Conservation (phyloP, 768 basidiomycete genomes). For the Holtermannia corniformis region DNA sequence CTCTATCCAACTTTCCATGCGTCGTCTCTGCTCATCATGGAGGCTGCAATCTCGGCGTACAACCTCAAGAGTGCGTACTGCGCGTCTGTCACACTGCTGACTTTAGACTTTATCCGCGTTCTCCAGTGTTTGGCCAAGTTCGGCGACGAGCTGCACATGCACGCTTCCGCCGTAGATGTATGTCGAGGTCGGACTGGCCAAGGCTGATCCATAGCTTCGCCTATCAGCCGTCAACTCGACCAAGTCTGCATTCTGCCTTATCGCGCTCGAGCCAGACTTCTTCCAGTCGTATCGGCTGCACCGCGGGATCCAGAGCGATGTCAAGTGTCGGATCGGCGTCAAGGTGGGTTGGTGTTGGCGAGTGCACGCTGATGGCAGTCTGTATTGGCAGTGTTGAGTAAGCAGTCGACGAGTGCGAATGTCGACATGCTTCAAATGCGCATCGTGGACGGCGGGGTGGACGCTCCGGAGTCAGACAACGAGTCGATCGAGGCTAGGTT, state of each 20-base stretch:
- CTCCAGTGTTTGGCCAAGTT: constrained; percentile 38
- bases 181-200: constrained; percentile 1
- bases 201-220: background rate
- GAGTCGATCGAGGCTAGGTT: constrained; percentile 19
- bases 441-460: constrained; percentile 11
- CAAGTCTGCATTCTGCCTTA: constrained; percentile 36
- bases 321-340: constrained; percentile 11
- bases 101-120: constrained; percentile 32
- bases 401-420: constrained; percentile 22
- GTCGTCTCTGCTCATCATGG: no score
- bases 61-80: no score
- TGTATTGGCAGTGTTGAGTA: constrained; percentile 31
- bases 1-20: no score
- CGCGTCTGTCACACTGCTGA: no score
- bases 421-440: constrained; percentile 28
- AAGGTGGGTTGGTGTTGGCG: constrained; percentile 22
- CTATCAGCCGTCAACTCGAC: constrained; percentile 35
- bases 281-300: no score
- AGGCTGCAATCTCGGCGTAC: no score
- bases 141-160: constrained; percentile 37
- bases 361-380: constrained; percentile 13
- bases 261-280: constrained; percentile 29
- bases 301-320: no score
- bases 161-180: constrained; percentile 30
- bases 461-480: constrained; percentile 12